Base-by-base conservation (phyloP, 768 basidiomycete genomes). In the Tricholoma bakamatsutake region DNA sequence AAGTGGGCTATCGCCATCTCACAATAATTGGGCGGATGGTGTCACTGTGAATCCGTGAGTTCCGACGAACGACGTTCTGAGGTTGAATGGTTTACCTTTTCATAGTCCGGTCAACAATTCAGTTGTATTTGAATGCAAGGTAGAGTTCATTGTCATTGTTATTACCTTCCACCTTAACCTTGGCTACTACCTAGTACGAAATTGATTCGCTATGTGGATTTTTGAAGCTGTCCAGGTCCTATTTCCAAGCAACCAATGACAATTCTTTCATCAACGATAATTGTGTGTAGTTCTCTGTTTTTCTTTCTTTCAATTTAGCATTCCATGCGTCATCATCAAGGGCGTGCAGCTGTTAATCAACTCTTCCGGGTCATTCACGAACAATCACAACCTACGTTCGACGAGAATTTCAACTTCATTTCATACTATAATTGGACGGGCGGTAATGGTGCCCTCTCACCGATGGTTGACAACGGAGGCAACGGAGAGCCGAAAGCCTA, bases 371-470 rank as follows among this genome's bases (percentile, higher is more conserved):
- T 90, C 47, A 84, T 90, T 54, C 74, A 81, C 57, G 88, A 90
- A 64, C 88, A 91, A 63, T 88, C 88, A 2, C 87, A 88, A 62
- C 66, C 78, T 5, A 80, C 84, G 3, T 89, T 87, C 57, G 87
- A 89, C 61, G 73, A 74, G 15, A 66, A 87, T 69, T 90, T 83
- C 72, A 84, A 87, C 66, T 82, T 85, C 62, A 73, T 89, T 52
- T 88, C 87, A 6, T 88, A 82, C 67, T 91, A 88, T 66, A 89
- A 88, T 64, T 91, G 88, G 89, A 90, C 88, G 5, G 88, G 89
- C 15, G 81, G 80, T 13, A 68, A 74, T 50, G 85, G 86, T 11
- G 73, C 85, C 13, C 74, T 89, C 43, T 76, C 82, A 34, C 86
- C 87, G 4, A 69, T 75, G 15, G 87, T 90, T 1, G 69, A 74